Percentiles rank a stretch among this genome's conserved stretches.
These are phyloP conservation scores for Ustilago cynodontis DNA, from an alignment of 1,284 basidiomycete genomes.

Conservation along the genomic window DNA sequence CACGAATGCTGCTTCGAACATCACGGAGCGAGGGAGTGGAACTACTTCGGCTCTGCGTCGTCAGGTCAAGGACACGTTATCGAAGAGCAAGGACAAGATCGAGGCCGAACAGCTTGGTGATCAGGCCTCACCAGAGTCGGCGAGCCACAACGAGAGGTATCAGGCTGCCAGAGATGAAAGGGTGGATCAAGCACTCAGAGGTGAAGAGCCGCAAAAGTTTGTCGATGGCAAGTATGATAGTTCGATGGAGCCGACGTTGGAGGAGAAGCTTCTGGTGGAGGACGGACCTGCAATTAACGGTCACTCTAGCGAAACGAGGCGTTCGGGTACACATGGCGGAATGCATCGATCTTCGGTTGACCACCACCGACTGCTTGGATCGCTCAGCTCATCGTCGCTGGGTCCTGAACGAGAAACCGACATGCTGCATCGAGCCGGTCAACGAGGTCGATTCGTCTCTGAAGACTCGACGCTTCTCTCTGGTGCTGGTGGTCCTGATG, in stretches of 20 bases:
- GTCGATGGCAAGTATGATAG: slow-evolving; percentile 50
- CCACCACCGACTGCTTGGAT: slow-evolving; percentile 26
- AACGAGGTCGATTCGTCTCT: slow-evolving; percentile 27
- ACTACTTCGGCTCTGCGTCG: slow-evolving; percentile 27
- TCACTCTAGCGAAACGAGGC: neutral
- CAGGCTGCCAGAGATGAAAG: slow-evolving; percentile 37
- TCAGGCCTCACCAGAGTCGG: slow-evolving; percentile 9
- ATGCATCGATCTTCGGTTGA: slow-evolving; percentile 19
- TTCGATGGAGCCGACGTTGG: slow-evolving; percentile 48
- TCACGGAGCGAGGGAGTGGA: slow-evolving; percentile 22
- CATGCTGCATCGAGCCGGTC: slow-evolving; percentile 30
- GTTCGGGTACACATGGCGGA: slow-evolving; percentile 7
- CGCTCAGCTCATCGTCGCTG: slow-evolving; percentile 24
- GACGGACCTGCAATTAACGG: slow-evolving; percentile 38
- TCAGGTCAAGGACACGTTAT: slow-evolving; percentile 42
- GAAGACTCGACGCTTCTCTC: slow-evolving; percentile 9
- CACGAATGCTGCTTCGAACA: slow-evolving; percentile 19
- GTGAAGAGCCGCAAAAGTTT: slow-evolving; percentile 39
- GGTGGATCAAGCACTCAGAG: slow-evolving; percentile 27
- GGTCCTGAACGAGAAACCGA: slow-evolving; percentile 39
- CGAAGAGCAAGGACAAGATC: slow-evolving; percentile 23
- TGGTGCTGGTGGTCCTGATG: slow-evolving; percentile 13
- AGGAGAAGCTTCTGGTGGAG: slow-evolving; percentile 45
- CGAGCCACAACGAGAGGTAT: slow-evolving; percentile 43
- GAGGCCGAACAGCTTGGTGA: slow-evolving; percentile 7